Conservation (phyloP, 2,329 filamentous ascomycete species). For the Fusarium tupiense region DNA sequence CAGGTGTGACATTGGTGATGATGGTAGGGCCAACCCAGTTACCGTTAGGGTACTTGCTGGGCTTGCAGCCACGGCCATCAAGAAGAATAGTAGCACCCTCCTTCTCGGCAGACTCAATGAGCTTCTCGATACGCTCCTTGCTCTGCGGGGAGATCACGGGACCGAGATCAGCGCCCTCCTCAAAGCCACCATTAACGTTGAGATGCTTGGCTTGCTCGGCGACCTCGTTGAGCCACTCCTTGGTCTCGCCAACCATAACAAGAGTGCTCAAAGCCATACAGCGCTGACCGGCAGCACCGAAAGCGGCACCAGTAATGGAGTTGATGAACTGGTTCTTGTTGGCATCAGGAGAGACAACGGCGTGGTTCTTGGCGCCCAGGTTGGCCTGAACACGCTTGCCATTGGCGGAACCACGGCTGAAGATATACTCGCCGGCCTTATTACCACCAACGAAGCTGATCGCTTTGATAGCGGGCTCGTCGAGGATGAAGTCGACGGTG, state of each 20-base stretch:
- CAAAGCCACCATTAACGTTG: constrained; percentile 82
- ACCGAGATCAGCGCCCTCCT: constrained; percentile 80
- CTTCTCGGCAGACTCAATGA: constrained; percentile 80
- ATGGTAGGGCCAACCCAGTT: constrained; percentile 89
- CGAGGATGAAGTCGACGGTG: constrained; percentile 87
- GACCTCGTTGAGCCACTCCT: constrained; percentile 82
- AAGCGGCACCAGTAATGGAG: constrained; percentile 83
- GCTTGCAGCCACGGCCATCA: constrained; percentile 79
- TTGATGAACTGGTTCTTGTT: constrained; percentile 93
- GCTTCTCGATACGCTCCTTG: constrained; percentile 78
- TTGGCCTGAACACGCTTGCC: constrained; percentile 91
- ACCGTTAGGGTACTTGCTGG: constrained; percentile 82
- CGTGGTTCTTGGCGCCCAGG: constrained; percentile 89
- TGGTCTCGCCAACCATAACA: constrained; percentile 86
- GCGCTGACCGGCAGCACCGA: constrained; percentile 84
- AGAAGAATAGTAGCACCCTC: constrained; percentile 86
- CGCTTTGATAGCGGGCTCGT: constrained; percentile 86
- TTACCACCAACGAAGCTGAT: constrained; percentile 88
- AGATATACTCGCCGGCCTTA: constrained; percentile 91
- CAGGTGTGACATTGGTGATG: constrained; percentile 80
- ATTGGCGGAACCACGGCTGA: constrained; percentile 78
- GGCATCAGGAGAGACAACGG: constrained; percentile 83
- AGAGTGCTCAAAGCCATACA: constrained; percentile 89
- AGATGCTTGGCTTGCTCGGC: constrained; percentile 79
- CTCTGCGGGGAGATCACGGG: constrained; percentile 84